A percentile compares a stretch with the other conserved stretches of the same genome.
These are phyloP conservation scores for Rhizopogon vesiculosus DNA, from an alignment of 768 basidiomycete genomes.

Conservation along the genomic window DNA sequence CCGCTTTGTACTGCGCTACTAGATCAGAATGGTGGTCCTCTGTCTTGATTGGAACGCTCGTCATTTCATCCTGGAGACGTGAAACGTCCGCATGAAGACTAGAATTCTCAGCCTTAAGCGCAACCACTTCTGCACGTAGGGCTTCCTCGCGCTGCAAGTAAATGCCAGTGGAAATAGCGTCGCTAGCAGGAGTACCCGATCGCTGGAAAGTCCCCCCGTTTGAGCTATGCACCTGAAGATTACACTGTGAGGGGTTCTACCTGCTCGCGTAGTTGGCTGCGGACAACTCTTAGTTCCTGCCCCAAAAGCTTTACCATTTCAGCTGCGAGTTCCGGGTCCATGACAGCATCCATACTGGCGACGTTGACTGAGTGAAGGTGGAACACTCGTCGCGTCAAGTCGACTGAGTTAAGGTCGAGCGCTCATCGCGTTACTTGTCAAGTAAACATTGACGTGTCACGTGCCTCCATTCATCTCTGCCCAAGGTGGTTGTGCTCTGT, in stretches of 20 bases:
- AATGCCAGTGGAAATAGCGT: background rate
- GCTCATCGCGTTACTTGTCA: no score
- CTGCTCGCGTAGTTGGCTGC: slow-evolving; percentile 18
- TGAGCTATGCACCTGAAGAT: background rate
- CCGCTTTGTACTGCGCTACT: slow-evolving; percentile 6
- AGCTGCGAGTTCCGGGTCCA: slow-evolving; percentile 21
- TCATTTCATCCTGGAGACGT: slow-evolving; percentile 9
- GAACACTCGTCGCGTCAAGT: no score
- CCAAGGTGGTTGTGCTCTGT: no score
- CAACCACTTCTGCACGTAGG: slow-evolving; percentile 11
- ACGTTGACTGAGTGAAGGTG: background rate
- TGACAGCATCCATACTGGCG: slow-evolving; percentile 13
- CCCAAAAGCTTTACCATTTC: slow-evolving; percentile 22
- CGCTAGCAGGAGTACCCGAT: slow-evolving; percentile 2
- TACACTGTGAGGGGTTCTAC: slow-evolving; percentile 2
- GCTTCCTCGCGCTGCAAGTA: slow-evolving; percentile 5
- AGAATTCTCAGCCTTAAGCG: slow-evolving; percentile 16
- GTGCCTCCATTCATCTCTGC: background rate
- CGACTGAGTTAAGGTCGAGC: no score
- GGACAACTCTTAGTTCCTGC: slow-evolving; percentile 19
- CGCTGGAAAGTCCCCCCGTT: slow-evolving; percentile 5
- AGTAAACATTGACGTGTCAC: background rate
- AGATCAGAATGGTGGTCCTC: slow-evolving; percentile 6
- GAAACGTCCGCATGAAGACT: slow-evolving; percentile 11
- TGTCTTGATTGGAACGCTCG: slow-evolving; percentile 11